phyloP scores from a whole-genome alignment of 2,329 filamentous ascomycete species.

The Diaporthe capsici region DNA sequence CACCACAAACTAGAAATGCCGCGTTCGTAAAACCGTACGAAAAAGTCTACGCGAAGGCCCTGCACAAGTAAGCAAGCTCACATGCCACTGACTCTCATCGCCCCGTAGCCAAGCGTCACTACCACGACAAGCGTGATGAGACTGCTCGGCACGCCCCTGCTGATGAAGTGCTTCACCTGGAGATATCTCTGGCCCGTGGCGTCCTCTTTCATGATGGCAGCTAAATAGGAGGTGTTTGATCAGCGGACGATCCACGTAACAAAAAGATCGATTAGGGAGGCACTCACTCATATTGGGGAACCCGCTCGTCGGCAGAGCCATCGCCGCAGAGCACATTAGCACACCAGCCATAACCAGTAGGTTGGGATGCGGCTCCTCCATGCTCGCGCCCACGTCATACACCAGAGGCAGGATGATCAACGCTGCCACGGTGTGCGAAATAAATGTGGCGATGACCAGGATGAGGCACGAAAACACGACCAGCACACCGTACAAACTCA shows the following conservation, averaged over 20 bases:
- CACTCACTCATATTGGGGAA: conserved; percentile 99
- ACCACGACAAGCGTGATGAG: conserved; percentile 86
- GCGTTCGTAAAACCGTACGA: background rate
- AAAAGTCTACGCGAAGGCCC: background rate
- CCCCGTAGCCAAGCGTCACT: conserved; percentile 88
- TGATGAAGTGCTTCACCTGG: conserved; percentile 93
- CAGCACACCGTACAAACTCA: conserved; percentile 88
- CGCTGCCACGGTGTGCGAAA: conserved; percentile 96
- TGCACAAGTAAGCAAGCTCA: conserved; percentile 41
- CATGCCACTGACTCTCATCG: conserved; percentile 78
- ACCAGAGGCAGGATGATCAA: conserved; percentile 95
- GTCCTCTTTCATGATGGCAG: conserved; percentile 99
- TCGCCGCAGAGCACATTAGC: conserved; percentile 97
- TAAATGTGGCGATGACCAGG: conserved; percentile 95
- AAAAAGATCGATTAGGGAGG: background rate
- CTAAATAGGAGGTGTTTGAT: conserved; percentile 57
- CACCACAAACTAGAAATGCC: background rate
- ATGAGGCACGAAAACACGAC: conserved; percentile 89
- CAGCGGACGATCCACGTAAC: conserved; percentile 15
- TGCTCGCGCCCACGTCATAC: conserved; percentile 83
- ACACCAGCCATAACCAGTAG: conserved; percentile 95
- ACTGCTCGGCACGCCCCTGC: conserved; percentile 89
- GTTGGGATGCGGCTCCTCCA: conserved; percentile 94
- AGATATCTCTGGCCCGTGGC: conserved; percentile 93
- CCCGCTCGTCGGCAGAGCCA: conserved; percentile 94